Conservation (phyloP, 805 yeast species). For the Saccharomycopsis amapae region DNA sequence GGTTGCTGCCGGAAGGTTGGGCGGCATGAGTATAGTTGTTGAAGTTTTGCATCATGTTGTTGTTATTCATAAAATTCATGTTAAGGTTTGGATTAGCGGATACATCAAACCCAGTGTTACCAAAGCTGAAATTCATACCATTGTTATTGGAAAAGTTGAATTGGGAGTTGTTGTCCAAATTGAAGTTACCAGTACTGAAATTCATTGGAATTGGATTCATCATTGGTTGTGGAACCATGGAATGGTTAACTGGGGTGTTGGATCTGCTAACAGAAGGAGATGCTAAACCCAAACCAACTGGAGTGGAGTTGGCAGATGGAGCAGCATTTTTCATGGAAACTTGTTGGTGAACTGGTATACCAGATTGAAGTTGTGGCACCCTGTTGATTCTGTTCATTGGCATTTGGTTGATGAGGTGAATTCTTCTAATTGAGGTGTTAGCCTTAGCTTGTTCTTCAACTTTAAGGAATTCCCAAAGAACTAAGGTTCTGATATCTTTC, state of each 20-base stretch:
- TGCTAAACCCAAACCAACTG: not conserved
- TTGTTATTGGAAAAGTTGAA: not conserved
- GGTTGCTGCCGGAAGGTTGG: too few species aligned
- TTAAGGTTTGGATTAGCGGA: too few species aligned
- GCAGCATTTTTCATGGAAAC: too few species aligned
- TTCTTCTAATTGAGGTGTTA: constrained; percentile 30
- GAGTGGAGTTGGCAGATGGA: not conserved
- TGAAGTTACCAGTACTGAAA: not conserved
- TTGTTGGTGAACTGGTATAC: not conserved
- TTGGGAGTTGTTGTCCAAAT: not conserved
- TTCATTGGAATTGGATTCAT: not conserved
- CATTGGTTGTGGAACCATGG: too few species aligned
- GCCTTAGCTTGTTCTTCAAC: constrained; percentile 25
- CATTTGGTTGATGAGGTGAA: constrained; percentile 25
- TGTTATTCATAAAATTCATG: too few species aligned
- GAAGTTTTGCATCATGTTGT: too few species aligned
- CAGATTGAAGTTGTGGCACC: not conserved
- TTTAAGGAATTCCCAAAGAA: constrained; percentile 39
- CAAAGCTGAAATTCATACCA: not conserved
- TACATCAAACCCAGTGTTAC: too few species aligned
- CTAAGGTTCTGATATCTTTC: constrained; percentile 30
- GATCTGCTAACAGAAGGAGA: too few species aligned
- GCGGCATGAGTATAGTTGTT: too few species aligned
- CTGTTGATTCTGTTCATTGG: not conserved
- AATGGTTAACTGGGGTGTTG: too few species aligned